Base-by-base conservation (phyloP, 768 basidiomycete genomes). In the Boletus pseudo-olivaceus region DNA sequence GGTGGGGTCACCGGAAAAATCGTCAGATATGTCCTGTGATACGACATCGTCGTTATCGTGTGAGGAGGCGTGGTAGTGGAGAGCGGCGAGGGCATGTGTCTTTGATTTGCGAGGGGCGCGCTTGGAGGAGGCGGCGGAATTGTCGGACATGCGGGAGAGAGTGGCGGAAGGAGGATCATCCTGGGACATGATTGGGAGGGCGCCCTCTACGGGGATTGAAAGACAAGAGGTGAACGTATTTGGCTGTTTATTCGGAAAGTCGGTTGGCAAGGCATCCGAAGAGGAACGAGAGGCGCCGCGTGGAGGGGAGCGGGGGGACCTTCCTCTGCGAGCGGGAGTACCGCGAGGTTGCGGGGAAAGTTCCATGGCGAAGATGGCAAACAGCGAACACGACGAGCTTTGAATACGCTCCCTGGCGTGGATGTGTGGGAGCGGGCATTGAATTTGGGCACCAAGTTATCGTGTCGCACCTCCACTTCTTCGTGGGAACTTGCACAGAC, bases 81-180 rank as follows among this genome's bases (percentile, higher is more conserved):
- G 74, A 23, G 90, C 91, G 29, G 82, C 88, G 32, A 93, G 76
- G 52, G 90, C 90, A 62, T 93, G 88, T 38, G 86, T 90, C 80
- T 93, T 93, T 62, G 90, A 92, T 79, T 92, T 92, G 70, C 91
- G 86, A 49, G 90, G 90, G 35, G 90, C 88, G 54, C 90, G 81
- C 72, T 79, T 82, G 38, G 78, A 72, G 61, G 82, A 80, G 45
- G 75, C 62, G 57, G 76, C 51, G 58, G 75, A 62, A 50, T 67
- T 69, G 57, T 76, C 72, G 49, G 69, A 65, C 51, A 51, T 54
- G 38, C 65, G 58, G 54, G 75, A 63, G 55, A 69, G 72, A 26
- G 73, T 59, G 49, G 72, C 58, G 49, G 67, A 65, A 7, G 63
- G 60, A 53, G 71, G 59, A 60, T 74, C 72, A 47, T 78, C 74